Base-by-base conservation (phyloP, 768 basidiomycete species). In the Lactarius hengduanensis region DNA sequence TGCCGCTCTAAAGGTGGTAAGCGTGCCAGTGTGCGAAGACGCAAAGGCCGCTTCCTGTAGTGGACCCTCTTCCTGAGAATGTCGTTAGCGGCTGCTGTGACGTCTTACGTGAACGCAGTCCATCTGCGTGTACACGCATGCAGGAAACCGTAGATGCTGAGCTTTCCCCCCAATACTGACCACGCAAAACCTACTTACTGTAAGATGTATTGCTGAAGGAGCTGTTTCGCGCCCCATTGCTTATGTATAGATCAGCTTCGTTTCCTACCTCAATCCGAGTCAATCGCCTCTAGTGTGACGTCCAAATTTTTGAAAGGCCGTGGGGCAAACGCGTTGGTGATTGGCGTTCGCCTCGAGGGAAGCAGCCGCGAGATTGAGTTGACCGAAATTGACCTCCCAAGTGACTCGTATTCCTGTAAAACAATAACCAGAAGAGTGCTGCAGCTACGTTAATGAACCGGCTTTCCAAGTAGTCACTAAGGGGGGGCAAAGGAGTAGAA, bases 381-480 rank as follows among this genome's bases (percentile, higher is more conserved):
- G 73, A 7, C 86, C 86, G n/a, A 89, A 75, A 73, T 90, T 89
- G 57, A 89, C 77, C 16, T 87, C 88, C 86, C 86, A 90, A 16
- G 79, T 84, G 68, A 90, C 84, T 59, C 80, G 82, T 11, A 86
- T 87, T 30, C 82, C 86, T 86, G 69, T 60, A 41, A 45, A 34
- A 41, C 32, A 56, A 41, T 30, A 43, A 43, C 22, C 47, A 43
- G 59, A 59, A 40, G 41, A 57, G 56, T 34, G 26, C 34, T 15
- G 26, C 50, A 15, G 16, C 41, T 41, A 18, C 15, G 22, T 53
- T 26, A 15, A 45, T 11, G 20, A n/a, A n/a, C 11, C 26, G 22
- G 50, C 26, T 26, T 5, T 15, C 50, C 26, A 13, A 26, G 26
- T 53, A 26, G 76, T 60, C 71, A 82, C 85, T 79, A 5, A 75